Conservation (phyloP, 257 asterid genomes). For the Solanum clarkiae region DNA sequence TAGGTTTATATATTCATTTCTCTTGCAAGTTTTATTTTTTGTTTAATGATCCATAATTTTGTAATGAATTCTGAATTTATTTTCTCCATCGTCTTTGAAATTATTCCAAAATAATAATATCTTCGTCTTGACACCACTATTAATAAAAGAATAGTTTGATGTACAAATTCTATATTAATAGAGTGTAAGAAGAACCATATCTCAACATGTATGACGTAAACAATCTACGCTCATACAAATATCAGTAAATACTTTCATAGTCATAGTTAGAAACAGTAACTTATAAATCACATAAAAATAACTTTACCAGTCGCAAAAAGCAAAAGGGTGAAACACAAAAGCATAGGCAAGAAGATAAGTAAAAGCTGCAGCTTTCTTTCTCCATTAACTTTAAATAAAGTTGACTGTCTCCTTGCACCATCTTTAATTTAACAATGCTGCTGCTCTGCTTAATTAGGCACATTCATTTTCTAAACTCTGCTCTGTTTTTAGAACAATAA, state of each 20-base stretch:
- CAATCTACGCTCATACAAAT: rapidly evolving
- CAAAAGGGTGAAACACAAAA: background rate
- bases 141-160: rapidly evolving
- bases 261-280: background rate
- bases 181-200: rapidly evolving
- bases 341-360: background rate
- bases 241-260: background rate
- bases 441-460: background rate
- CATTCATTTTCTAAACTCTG: background rate
- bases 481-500: background rate
- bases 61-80: background rate
- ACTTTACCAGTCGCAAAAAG: background rate
- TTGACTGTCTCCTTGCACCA: background rate
- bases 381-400: background rate
- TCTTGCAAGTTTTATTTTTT: no score
- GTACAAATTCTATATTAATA: rapidly evolving
- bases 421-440: background rate
- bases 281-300: no score
- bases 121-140: background rate
- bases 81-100: background rate
- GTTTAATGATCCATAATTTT: background rate
- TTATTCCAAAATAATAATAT: background rate
- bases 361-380: background rate
- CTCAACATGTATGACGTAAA: background rate
- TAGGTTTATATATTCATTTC: no score